phyloP scores from a whole-genome alignment of 371 early-diverging fungal genomes.

The Apophysomyces trapeziformis region DNA sequence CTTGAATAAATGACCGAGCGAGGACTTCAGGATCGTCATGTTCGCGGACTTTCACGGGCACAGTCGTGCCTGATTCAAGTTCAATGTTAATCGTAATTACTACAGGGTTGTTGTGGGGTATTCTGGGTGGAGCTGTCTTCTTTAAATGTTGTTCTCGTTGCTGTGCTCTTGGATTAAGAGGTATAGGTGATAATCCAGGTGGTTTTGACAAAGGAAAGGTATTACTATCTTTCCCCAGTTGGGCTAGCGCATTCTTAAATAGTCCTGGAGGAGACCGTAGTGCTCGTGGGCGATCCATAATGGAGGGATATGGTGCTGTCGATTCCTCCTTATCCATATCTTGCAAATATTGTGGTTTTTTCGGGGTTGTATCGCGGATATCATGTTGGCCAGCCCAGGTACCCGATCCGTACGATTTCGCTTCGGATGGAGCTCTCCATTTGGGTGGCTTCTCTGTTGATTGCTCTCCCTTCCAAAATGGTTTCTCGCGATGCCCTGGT shows the following conservation, averaged over 20 bases:
- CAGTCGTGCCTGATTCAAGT: constrained; percentile 15
- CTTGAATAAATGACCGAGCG: constrained; percentile 17
- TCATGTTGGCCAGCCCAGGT: not conserved
- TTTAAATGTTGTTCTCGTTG: constrained; percentile 1
- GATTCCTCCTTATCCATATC: not conserved
- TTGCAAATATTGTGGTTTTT: not conserved
- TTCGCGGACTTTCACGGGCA: constrained; percentile 22
- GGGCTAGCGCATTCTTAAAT: constrained; percentile 15
- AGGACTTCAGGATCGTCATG: constrained; percentile 22
- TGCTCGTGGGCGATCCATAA: constrained; percentile 6
- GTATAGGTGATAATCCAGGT: constrained; percentile 24
- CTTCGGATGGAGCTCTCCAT: not conserved
- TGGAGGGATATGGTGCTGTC: not conserved
- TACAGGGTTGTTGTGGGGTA: constrained; percentile 17
- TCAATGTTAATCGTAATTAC: constrained; percentile 27
- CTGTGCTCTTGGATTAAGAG: constrained; percentile 10
- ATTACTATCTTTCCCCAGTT: not conserved
- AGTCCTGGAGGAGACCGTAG: constrained; percentile 21
- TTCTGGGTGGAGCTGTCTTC: not conserved
- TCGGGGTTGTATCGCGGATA: not conserved
- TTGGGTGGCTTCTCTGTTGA: not conserved
- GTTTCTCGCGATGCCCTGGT: not conserved
- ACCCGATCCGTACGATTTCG: not conserved
- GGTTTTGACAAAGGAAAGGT: constrained; percentile 4
- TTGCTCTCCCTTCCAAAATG: not conserved